Evolutionary conservation across 192 early-diverging fungal species (phyloP), one percentile per base, ranked within the genome.

Genomic region (Coemansia sp.): DNA sequence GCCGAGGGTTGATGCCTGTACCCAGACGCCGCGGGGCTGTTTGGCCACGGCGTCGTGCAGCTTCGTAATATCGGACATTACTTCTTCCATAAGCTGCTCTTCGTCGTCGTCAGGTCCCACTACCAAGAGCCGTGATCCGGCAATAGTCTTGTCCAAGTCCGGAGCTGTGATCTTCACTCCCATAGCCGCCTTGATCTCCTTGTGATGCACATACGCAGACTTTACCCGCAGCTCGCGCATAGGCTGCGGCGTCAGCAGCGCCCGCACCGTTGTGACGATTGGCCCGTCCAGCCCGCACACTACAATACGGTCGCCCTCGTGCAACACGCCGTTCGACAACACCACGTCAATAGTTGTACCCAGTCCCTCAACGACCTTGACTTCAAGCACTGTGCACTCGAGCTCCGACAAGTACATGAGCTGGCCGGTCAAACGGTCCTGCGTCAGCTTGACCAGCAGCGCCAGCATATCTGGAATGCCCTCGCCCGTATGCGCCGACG

Each of bases 321-420:
- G 85, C 65, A 99, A 77, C 41, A 93, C 88, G 73, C 93, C 93
- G 83, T 99, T 99, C 7, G 93, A 93, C 45, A 99, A 84, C 23
- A 99, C 84, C 23, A 98, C 96, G 82, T 99, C 97, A 57, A 98
- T 93, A 3, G 97, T 98, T 0, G 95, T 98, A 61, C 96, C 96
- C 47, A 95, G 86, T 69, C 97, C 97, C 83, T 99, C 97, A 71
- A 98, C 88, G 11, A 96, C 96, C 86, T 99, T 99, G 69, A 99
- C 97, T 86, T 99, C 97, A 63, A 99, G 75, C 39, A 99, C 95
- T 17, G 97, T 98, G 86, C 94, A 96, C 83, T 97, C 93, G 23
- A 97, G 80, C 81, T 95, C 93, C 9, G 92, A 91, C 57, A 97
- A 82, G 65, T 97, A 99, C 97, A 98, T 99, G 47, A 99, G 83